Evolutionary conservation across 176 grass and related monocot species (phyloP), one percentile per base, ranked within the genome.

Genomic region (Panicum miliaceum): DNA sequence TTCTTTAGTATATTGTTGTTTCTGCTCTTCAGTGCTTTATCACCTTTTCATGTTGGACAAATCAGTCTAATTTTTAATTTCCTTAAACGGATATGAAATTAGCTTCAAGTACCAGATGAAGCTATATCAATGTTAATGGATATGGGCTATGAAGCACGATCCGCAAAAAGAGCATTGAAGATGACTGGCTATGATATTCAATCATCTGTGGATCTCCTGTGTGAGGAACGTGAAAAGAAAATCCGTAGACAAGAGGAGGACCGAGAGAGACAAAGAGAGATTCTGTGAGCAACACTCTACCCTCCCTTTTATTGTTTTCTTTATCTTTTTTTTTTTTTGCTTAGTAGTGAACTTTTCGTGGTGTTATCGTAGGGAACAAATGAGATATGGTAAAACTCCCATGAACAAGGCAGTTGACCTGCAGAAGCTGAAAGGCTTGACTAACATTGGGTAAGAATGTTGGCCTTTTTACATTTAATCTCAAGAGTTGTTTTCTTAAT

Each of bases 101-200:
- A 98, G 96, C 93, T 98, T 82, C 96, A 98, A 98, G 91, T 98
- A 64, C 85, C 96, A 34, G 96, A 98, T 71, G 96, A 98, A 92
- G 93, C 93, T 80, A 92, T 98, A 84, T 78, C 87, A 75, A 86
- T 95, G 68, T 67, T 95, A 85, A 81, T 89, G 88, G 87, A 90
- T 53, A 98, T 98, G 96, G 96, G 93, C 34, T 98, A 95, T 25
- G 89, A 86, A 85, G 85, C 82, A 60, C 75, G 58, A 37, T 81
- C 82, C 23, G 93, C 96, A 73, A 98, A 98, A 84, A 93, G 91
- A 81, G 96, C 93, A 40, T 71, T 98, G 88, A 92, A 90, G 84
- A 83, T 98, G 85, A 94, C 91, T 68, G 89, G 96, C 60, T 92
- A 95, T 83, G 91, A 95, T 86, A 81, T 98, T 48, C 96, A 95